Conservation (phyloP, 2,329 filamentous ascomycete genomes). For the Endothia cerciana region DNA sequence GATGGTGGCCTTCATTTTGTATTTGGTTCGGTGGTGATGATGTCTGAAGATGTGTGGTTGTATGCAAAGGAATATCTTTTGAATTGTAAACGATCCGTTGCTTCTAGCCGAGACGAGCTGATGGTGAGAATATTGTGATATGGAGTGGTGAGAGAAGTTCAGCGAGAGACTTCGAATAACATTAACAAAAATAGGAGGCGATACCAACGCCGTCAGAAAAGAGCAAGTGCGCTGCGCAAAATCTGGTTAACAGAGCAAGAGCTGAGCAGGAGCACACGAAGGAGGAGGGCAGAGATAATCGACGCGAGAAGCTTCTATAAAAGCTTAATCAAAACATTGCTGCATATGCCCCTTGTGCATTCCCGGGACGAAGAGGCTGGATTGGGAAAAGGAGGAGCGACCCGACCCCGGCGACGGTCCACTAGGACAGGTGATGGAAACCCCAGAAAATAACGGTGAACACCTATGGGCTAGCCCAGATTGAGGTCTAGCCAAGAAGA, state of each 20-base stretch:
- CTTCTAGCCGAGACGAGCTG: background rate
- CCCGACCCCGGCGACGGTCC: background rate
- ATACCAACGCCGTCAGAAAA: background rate
- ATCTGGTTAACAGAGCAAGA: slow-evolving; percentile 17
- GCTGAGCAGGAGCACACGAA: slow-evolving; percentile 10
- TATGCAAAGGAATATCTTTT: background rate
- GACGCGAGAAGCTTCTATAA: slow-evolving; percentile 21
- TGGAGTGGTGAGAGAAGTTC: background rate
- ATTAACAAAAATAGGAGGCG: slow-evolving; percentile 8
- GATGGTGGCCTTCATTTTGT: slow-evolving; percentile 49
- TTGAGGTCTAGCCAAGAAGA: background rate
- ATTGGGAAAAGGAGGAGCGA: slow-evolving; percentile 14
- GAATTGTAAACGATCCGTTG: background rate
- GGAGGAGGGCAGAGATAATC: background rate
- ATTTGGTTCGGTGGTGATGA: slow-evolving; percentile 3
- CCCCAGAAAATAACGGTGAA: background rate
- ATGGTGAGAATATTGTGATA: slow-evolving; percentile 4
- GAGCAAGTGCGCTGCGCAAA: slow-evolving; percentile 17
- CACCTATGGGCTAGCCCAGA: background rate
- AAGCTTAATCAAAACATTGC: slow-evolving; percentile 18
- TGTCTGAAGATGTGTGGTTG: slow-evolving; percentile 1
- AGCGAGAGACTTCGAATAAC: slow-evolving; percentile 12
- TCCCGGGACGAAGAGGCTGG: slow-evolving; percentile 1
- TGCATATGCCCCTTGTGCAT: slow-evolving; percentile 10
- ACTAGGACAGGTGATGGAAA: background rate